Conservation (phyloP, 148 eudicot genomes). For the Selenicereus undatus region DNA sequence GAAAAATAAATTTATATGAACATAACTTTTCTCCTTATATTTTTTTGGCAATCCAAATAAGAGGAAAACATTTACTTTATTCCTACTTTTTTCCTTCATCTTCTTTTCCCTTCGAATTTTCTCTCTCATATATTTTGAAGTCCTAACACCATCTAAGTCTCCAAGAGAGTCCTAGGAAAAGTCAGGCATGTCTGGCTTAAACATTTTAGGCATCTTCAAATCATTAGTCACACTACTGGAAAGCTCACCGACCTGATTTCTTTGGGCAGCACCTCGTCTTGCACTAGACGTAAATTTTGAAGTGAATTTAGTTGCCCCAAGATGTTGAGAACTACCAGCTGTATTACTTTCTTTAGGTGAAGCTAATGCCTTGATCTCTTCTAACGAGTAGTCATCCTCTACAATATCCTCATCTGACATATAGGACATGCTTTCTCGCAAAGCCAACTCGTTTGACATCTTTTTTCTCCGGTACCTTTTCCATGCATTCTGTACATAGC, state of each 20-base stretch:
- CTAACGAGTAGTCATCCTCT: background rate
- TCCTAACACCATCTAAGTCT: too few relatives aligned
- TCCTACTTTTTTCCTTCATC: too few relatives aligned
- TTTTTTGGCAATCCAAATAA: too few relatives aligned
- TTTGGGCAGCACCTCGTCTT: slow-evolving; percentile 32
- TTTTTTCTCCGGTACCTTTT: slow-evolving; percentile 48
- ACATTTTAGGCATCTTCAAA: slow-evolving; percentile 50
- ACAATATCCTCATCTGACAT: slow-evolving; percentile 10
- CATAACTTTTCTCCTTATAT: too few relatives aligned
- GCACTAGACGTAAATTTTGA: slow-evolving; percentile 28
- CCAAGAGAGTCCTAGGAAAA: slow-evolving; percentile 27
- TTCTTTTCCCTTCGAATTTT: too few relatives aligned
- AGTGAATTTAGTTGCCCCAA: slow-evolving; percentile 64
- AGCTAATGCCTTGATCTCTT: background rate
- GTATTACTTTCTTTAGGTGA: slow-evolving; percentile 1
- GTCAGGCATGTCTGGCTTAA: slow-evolving; percentile 72
- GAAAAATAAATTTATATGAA: too few relatives aligned
- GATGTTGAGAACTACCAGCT: slow-evolving; percentile 23
- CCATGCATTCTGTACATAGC: slow-evolving; percentile 79
- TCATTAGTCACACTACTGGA: slow-evolving; percentile 30
- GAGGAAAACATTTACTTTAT: too few relatives aligned
- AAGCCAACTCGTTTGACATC: slow-evolving; percentile 45
- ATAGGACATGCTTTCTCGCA: slow-evolving; percentile 33
- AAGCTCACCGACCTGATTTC: slow-evolving; percentile 21
- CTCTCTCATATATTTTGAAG: too few relatives aligned